Conservation (phyloP, 805 yeast species). For the Sugiyamaella smithiae region DNA sequence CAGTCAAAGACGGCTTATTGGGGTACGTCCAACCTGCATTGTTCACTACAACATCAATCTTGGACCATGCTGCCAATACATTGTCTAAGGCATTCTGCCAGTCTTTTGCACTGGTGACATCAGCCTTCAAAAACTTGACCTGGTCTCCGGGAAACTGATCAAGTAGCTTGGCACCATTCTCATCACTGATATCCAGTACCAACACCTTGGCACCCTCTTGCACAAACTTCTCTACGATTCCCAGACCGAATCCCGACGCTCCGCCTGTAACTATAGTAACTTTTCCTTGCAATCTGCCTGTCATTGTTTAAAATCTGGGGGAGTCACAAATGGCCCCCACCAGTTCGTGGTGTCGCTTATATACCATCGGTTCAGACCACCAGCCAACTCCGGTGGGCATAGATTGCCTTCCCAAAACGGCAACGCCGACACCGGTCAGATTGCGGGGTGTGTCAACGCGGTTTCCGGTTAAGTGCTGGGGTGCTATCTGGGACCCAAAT, state of each 20-base stretch:
- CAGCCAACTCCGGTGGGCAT: slow-evolving; percentile 5
- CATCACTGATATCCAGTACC: slow-evolving; percentile 18
- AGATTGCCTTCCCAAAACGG: slow-evolving; percentile 3
- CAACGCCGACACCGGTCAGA: slow-evolving; percentile 3
- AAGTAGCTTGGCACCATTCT: slow-evolving; percentile 11
- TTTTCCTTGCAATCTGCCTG: slow-evolving; percentile 31
- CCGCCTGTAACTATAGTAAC: slow-evolving; percentile 47
- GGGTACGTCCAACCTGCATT: slow-evolving; percentile 38
- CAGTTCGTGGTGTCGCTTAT: too few relatives aligned
- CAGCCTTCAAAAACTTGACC: slow-evolving; percentile 16
- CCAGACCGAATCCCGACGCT: slow-evolving; percentile 43
- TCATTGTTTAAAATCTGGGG: not conserved
- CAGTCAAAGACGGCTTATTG: slow-evolving; percentile 29
- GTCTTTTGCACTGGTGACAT: slow-evolving; percentile 30
- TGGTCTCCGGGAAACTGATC: slow-evolving; percentile 1
- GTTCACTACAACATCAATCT: slow-evolving; percentile 37
- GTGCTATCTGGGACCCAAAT: too few relatives aligned
- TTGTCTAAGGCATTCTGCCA: slow-evolving; percentile 30
- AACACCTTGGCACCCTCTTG: slow-evolving; percentile 21
- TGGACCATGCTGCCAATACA: slow-evolving; percentile 31
- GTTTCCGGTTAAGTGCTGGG: too few relatives aligned
- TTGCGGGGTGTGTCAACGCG: slow-evolving; percentile 1
- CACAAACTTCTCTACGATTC: slow-evolving; percentile 19
- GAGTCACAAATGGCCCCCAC: too few relatives aligned
- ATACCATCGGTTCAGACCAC: not conserved